Conservation (phyloP, 139 green algal species). For the Chlamydomonas sp. region DNA sequence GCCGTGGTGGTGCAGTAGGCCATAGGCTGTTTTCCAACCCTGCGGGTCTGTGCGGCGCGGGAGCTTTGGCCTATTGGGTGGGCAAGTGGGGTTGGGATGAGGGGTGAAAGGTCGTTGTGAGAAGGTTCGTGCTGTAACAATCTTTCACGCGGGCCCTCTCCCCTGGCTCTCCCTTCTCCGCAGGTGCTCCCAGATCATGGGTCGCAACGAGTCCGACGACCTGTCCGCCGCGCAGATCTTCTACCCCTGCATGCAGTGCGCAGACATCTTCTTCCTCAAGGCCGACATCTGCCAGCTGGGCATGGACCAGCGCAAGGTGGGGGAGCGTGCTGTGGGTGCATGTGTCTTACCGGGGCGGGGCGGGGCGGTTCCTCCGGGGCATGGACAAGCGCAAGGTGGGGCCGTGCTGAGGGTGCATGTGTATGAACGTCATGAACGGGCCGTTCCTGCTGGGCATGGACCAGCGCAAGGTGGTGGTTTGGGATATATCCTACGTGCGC, state of each 20-base stretch:
- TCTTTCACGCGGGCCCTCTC: no score
- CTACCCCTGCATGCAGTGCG: slow-evolving; percentile 96
- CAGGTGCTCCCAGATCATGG: slow-evolving; percentile 97
- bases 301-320: slow-evolving; percentile 97
- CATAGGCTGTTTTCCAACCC: no score
- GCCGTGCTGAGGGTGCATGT: neutral
- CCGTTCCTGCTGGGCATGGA: slow-evolving; percentile 99
- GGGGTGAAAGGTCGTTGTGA: no score
- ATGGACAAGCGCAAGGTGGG: neutral
- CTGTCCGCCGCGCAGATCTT: slow-evolving; percentile 97
- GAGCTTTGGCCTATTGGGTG: no score
- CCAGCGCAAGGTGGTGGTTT: slow-evolving; percentile 89
- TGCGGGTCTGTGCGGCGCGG: no score
- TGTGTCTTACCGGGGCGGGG: neutral
- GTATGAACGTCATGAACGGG: slow-evolving; percentile 87
- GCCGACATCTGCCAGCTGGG: slow-evolving; percentile 99
- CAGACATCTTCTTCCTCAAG: slow-evolving; percentile 98
- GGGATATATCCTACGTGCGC: no score
- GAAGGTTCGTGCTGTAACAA: no score
- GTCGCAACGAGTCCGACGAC: slow-evolving; percentile 93
- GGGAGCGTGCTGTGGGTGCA: neutral
- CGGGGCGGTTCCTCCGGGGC: neutral
- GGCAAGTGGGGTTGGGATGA: no score
- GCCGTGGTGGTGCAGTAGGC: no score
- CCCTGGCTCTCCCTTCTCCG: neutral